phyloP scores from a whole-genome alignment of 2,329 filamentous ascomycete genomes.

The Aspergillus thermomutatus region DNA sequence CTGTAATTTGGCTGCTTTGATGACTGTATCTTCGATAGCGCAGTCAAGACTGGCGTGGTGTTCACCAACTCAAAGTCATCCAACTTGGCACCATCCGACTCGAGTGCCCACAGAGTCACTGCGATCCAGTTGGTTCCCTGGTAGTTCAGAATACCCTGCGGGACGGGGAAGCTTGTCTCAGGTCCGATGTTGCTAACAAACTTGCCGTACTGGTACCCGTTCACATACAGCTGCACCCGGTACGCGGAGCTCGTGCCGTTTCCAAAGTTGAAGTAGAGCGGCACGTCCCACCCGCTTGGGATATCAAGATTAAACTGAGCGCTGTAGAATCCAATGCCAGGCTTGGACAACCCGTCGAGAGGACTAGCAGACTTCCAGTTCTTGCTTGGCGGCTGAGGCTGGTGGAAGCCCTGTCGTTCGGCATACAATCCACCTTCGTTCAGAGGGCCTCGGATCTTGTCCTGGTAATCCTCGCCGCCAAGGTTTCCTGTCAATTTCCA shows the following conservation, averaged over 20 bases:
- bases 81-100: slow-evolving; percentile 55
- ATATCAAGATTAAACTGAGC: slow-evolving; percentile 51
- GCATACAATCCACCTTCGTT: slow-evolving; percentile 57
- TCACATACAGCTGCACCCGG: slow-evolving; percentile 66
- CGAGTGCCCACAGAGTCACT: slow-evolving; percentile 66
- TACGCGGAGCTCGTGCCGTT: slow-evolving; percentile 51
- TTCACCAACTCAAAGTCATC: slow-evolving; percentile 51
- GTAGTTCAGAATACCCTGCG: slow-evolving; percentile 70
- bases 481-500: slow-evolving; percentile 62
- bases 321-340: slow-evolving; percentile 54
- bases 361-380: slow-evolving; percentile 35
- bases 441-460: slow-evolving; percentile 52
- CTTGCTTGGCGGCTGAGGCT: slow-evolving; percentile 45
- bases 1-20: slow-evolving; percentile 48
- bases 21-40: slow-evolving; percentile 44
- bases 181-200: slow-evolving; percentile 71
- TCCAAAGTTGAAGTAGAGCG: slow-evolving; percentile 51
- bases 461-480: slow-evolving; percentile 53
- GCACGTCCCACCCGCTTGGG: slow-evolving; percentile 54
- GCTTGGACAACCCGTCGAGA: slow-evolving; percentile 38
- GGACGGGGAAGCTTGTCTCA: slow-evolving; percentile 68
- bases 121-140: slow-evolving; percentile 66
- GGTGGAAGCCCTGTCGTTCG: slow-evolving; percentile 56
- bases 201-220: slow-evolving; percentile 72
- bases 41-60: slow-evolving; percentile 51